Percentiles rank a stretch among this genome's conserved stretches.
Conservation (phyloP, 805 yeast species). For the Isabelozyma gotoi region DNA sequence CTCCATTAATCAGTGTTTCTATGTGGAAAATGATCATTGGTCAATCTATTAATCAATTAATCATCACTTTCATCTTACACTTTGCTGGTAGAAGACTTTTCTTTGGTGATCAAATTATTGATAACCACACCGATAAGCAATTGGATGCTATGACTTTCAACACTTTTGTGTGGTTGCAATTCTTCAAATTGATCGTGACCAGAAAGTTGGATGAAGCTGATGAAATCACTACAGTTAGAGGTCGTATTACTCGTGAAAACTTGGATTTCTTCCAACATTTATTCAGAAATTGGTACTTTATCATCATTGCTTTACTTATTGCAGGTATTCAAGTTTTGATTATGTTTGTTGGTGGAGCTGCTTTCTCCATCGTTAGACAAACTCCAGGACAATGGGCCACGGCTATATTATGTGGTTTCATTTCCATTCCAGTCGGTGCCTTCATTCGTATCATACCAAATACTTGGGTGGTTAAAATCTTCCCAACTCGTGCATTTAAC, state of each 20-base stretch:
- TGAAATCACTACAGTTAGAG: constrained; percentile 55
- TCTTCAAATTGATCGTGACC: constrained; percentile 87
- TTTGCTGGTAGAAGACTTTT: constrained; percentile 69
- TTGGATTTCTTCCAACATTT: constrained; percentile 83
- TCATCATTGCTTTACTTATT: constrained; percentile 68
- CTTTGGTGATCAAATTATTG: constrained; percentile 30
- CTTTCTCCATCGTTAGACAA: constrained; percentile 79
- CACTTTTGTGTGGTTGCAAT: constrained; percentile 96
- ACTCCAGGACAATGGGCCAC: constrained; percentile 89
- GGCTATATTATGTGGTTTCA: constrained; percentile 75
- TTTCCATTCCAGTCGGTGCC: constrained; percentile 79
- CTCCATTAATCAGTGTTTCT: constrained; percentile 79
- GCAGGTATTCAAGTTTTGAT: constrained; percentile 84
- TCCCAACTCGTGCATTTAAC: constrained; percentile 61
- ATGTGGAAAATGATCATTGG: constrained; percentile 99
- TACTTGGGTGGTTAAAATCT: constrained; percentile 58
- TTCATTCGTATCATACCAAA: constrained; percentile 83
- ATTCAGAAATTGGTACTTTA: constrained; percentile 78
- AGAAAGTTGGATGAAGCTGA: constrained; percentile 89
- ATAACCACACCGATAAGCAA: constrained; percentile 52
- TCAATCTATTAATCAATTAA: constrained; percentile 76
- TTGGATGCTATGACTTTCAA: constrained; percentile 87
- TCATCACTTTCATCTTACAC: constrained; percentile 76
- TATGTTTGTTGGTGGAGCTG: constrained; percentile 97
- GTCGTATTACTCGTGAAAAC: constrained; percentile 60